Percentiles rank a stretch among this genome's conserved stretches.
Conservation (phyloP, 129 eudicot genomes). For the Flaveria trinervia region DNA sequence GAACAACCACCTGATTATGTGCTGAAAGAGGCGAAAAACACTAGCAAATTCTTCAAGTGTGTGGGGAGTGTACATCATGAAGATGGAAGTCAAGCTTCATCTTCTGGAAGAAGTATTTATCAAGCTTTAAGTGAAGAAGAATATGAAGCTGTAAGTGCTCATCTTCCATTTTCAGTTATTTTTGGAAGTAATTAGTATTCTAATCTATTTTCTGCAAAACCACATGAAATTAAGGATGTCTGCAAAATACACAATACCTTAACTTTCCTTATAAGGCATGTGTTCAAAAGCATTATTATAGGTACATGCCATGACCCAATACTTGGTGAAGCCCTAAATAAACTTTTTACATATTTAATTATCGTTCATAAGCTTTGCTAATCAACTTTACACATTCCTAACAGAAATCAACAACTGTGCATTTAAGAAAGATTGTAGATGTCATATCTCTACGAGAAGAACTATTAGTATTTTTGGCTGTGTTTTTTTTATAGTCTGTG, state of each 20-base stretch:
- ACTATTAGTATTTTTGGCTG: background rate
- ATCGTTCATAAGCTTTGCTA: background rate
- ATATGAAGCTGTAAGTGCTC: slow-evolving; percentile 77
- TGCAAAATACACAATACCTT: background rate
- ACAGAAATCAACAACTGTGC: background rate
- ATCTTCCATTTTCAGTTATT: background rate
- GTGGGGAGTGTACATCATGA: slow-evolving; percentile 63
- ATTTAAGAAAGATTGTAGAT: background rate
- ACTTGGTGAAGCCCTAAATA: background rate
- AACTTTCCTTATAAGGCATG: background rate
- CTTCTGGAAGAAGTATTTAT: slow-evolving; percentile 60
- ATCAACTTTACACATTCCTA: background rate
- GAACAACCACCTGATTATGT: slow-evolving; percentile 97
- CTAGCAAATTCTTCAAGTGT: slow-evolving; percentile 85
- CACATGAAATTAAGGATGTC: background rate
- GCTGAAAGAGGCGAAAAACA: slow-evolving; percentile 81
- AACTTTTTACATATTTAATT: background rate
- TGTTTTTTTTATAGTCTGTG: background rate
- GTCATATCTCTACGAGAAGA: background rate
- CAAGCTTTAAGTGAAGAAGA: slow-evolving; percentile 85
- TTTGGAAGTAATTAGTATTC: background rate
- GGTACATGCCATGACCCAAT: background rate
- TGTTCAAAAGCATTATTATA: background rate
- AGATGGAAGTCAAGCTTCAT: slow-evolving; percentile 50
- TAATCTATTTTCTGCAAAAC: background rate